Percentiles rank a stretch among this genome's conserved stretches.
Evolutionary conservation across 768 basidiomycete genomes (phyloP).

Genomic region (Cyathus striatus): DNA sequence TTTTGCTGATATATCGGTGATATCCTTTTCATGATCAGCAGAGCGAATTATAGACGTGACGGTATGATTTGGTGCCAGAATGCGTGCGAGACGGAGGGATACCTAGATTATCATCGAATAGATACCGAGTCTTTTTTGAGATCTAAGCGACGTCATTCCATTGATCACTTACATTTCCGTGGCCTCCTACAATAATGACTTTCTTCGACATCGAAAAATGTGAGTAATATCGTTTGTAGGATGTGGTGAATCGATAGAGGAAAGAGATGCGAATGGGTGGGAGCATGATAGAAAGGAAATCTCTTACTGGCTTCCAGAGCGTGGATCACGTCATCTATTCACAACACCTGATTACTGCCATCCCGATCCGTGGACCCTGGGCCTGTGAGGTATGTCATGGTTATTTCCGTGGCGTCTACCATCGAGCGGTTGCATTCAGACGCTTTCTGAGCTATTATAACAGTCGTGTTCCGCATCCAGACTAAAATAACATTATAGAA

Average conservation of each 20-base stretch:
- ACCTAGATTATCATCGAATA: conserved; percentile 19
- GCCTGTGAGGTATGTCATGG: too few relatives aligned
- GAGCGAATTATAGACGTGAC: conserved; percentile 57
- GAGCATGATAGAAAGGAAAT: not conserved
- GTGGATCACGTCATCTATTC: not conserved
- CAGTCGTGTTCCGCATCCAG: too few relatives aligned
- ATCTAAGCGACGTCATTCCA: not conserved
- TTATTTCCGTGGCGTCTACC: too few relatives aligned
- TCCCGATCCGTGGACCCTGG: too few relatives aligned
- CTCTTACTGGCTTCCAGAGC: not conserved
- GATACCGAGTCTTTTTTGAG: not conserved
- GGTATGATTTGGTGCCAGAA: conserved; percentile 36
- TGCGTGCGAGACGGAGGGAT: conserved; percentile 43
- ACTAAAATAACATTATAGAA: too few relatives aligned
- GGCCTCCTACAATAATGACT: conserved; percentile 47
- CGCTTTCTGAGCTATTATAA: too few relatives aligned
- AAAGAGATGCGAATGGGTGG: not conserved
- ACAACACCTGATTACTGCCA: not conserved
- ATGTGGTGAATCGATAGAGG: not conserved
- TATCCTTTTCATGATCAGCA: conserved; percentile 38
- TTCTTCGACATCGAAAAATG: conserved; percentile 22
- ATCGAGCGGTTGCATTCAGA: too few relatives aligned
- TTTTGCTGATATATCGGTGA: conserved; percentile 33
- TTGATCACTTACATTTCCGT: conserved; percentile 36
- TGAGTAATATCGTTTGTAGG: not conserved